phyloP scores from a whole-genome alignment of 106 monocot species.

The Cymbidium sinense region DNA sequence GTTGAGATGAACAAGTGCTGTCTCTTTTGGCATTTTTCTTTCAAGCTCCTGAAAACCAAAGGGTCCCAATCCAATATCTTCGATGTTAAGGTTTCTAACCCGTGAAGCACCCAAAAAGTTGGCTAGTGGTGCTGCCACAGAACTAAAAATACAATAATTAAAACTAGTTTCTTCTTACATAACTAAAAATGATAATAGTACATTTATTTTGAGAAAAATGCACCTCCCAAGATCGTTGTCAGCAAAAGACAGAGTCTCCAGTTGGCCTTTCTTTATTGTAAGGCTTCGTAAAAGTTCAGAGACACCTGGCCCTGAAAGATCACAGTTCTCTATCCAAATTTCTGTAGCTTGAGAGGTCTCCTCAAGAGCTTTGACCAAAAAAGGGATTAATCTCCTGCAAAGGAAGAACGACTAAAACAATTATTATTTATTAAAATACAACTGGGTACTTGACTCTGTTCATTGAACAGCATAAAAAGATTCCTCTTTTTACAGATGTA shows the following conservation, averaged over 20 bases:
- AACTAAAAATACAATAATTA: slow-evolving; percentile 35
- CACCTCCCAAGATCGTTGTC: slow-evolving; percentile 84
- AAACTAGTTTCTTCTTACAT: neutral
- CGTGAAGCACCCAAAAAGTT: slow-evolving; percentile 43
- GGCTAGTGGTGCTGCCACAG: slow-evolving; percentile 47
- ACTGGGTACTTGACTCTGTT: neutral
- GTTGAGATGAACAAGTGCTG: slow-evolving; percentile 51
- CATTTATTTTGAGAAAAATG: neutral
- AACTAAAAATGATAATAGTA: neutral
- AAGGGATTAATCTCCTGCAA: slow-evolving; percentile 73
- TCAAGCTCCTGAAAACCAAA: slow-evolving; percentile 71
- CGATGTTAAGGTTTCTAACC: slow-evolving; percentile 69
- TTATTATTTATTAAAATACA: neutral
- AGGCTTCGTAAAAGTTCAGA: slow-evolving; percentile 45
- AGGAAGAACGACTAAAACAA: neutral
- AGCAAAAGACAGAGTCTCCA: slow-evolving; percentile 66
- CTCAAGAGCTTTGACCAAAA: slow-evolving; percentile 39
- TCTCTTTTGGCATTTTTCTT: slow-evolving; percentile 30
- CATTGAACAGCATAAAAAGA: neutral
- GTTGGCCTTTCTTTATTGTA: slow-evolving; percentile 25
- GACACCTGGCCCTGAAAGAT: slow-evolving; percentile 47
- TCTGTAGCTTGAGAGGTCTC: slow-evolving; percentile 33
- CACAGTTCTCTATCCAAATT: slow-evolving; percentile 72
- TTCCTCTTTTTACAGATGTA: neutral
- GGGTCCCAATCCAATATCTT: slow-evolving; percentile 69